Evolutionary conservation across 345 rosid species (phyloP).

Genomic region (Eucalyptus erythrocorys): DNA sequence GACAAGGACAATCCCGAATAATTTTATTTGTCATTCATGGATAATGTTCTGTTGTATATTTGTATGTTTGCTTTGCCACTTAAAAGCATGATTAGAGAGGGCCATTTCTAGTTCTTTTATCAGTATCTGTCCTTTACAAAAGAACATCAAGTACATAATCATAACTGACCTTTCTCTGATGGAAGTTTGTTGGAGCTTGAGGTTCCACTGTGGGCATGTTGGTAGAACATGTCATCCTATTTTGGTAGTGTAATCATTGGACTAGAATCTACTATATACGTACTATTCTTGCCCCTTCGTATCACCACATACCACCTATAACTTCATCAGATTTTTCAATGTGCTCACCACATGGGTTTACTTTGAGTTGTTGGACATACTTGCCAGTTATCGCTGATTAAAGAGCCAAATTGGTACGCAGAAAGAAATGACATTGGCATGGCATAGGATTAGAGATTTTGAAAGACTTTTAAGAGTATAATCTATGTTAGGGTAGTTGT

Average conservation of each 20-base stretch:
- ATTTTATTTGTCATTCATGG: neutral
- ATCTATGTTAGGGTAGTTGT: neutral
- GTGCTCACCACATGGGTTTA: neutral
- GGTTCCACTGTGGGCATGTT: neutral
- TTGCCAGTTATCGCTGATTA: neutral
- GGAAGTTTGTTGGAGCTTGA: neutral
- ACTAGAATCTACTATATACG: neutral
- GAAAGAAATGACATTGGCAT: neutral
- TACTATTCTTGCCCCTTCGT: neutral
- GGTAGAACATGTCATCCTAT: neutral
- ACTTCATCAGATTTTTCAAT: neutral
- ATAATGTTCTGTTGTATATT: neutral
- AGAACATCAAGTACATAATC: neutral
- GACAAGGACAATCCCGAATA: neutral
- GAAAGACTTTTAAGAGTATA: neutral
- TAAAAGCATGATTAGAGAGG: neutral
- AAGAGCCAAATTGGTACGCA: neutral
- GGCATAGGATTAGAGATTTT: neutral
- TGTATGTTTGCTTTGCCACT: neutral
- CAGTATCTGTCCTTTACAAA: neutral
- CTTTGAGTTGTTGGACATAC: neutral
- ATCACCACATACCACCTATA: neutral
- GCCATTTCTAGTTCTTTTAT: neutral
- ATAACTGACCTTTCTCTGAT: neutral
- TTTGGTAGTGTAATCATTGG: neutral